Base-by-base conservation (phyloP, 768 basidiomycete genomes). In the Suillus variegatus region DNA sequence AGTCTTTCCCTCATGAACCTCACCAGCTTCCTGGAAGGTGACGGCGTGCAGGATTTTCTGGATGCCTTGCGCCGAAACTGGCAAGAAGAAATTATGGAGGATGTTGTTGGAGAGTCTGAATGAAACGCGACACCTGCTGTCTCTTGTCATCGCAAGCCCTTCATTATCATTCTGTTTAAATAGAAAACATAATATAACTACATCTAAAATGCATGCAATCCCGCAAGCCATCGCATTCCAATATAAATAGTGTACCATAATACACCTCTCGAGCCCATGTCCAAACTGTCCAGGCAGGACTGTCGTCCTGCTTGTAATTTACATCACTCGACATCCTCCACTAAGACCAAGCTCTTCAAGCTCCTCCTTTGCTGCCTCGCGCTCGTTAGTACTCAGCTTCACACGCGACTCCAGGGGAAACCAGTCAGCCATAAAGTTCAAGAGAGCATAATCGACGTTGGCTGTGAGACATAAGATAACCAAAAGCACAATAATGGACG, bases 371-470 rank as follows among this genome's bases (percentile, higher is more conserved):
- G 85, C 82, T 0, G 89, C 87, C 74, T 97, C 95, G 57, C 77
- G 80, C 74, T 92, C 88, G 74, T 95, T 95, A 67, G 86, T 82
- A 69, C 83, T 86, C 55, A 87, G 78, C 74, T 97, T 97, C 70
- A 82, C 83, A 65, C 82, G 86, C 18, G 93, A 82, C 74, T 97
- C 96, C 16, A 85, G 73, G 0, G 96, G 94, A 76, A 98, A 98
- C 94, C 94, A 97, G 70, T 92, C 88, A 65, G 90, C 84, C 89
- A 97, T 93, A 70, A 94, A 95, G 68, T 93, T 91, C 55, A 91
- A 79, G 55, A 94, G 73, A 2, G 87, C 91, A 84, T 86, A 87
- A 71, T 94, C 92, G 18, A 94, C 85, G 71, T 94, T 94, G 4
- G 83, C 92, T 93, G 65, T 20, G 57, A 40, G 10, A 40, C 28